Evolutionary conservation across 805 yeast species (phyloP), one percentile per base, ranked within the genome.

Genomic region (Spathaspora boniae): DNA sequence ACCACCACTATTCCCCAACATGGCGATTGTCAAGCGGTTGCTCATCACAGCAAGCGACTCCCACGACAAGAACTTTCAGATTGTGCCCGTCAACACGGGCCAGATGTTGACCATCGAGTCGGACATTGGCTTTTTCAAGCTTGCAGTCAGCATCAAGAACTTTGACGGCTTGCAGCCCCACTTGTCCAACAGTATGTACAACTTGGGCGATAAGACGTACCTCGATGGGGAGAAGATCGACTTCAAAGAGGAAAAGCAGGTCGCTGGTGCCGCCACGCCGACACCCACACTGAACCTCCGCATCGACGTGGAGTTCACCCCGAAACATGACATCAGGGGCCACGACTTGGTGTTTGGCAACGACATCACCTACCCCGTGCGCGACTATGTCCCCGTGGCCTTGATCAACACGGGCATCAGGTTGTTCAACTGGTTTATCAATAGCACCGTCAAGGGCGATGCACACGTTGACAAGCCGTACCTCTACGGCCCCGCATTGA

Each of bases 381-480:
- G 69, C 21, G 78, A 78, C 31, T 65, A 65, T 36, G 65, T 82
- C 8, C 88, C 88, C 3, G 64, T 76, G 4, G 54, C 75, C 2
- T 42, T 67, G 18, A 46, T 68, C 28, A 44, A 66, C 1, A 61
- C 72, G 0, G 86, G 84, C 0, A 60, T 77, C 44, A 67, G 68
- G 40, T 56, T 79, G 22, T 81, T 80, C 62, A 70, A 71, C 30
- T 63, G 72, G 64, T 64, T 70, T 42, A 72, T 82, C 30, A 83
- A 78, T 51, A 80, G 81, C n/a, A 74, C 82, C 16, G 76, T 80
- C 7, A 72, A 68, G 21, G 84, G 82, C 4, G 86, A 82, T 46
- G 55, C 77, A 3, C 77, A 76, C 47, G 60, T 62, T 22, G 84
- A 79, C 29, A 65, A 68, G 45, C 88, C 88, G 2, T 81, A 60